Conservation (phyloP, 768 basidiomycete species). For the Podaxis sp. region DNA sequence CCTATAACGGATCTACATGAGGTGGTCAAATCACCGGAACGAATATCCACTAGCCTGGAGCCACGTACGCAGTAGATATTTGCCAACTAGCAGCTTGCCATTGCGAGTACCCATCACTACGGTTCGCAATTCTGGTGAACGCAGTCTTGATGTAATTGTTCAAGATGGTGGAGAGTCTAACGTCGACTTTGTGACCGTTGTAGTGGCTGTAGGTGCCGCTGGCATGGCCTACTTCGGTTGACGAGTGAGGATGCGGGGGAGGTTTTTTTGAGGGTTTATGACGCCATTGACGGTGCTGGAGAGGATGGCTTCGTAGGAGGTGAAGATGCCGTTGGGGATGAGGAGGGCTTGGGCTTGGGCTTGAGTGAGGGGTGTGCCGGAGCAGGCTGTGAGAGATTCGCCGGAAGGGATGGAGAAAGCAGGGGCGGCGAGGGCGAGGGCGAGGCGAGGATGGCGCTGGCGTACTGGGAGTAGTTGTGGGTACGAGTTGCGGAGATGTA, state of each 20-base stretch:
- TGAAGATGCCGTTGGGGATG: constrained; percentile 23
- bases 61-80: constrained; percentile 25
- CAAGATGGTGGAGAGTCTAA: constrained; percentile 18
- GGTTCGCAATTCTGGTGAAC: constrained; percentile 22
- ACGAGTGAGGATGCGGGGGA: constrained; percentile 57
- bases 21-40: neutral
- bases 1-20: constrained; percentile 11
- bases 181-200: constrained; percentile 26
- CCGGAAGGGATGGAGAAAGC: neutral
- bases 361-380: neutral
- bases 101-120: constrained; percentile 23
- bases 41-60: neutral
- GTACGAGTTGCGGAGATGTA: neutral
- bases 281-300: constrained; percentile 24
- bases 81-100: constrained; percentile 21
- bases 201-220: constrained; percentile 22
- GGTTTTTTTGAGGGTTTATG: constrained; percentile 23
- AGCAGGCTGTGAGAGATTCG: neutral
- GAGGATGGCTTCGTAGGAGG: constrained; percentile 23
- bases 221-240: constrained; percentile 29
- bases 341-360: constrained; percentile 22
- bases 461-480: neutral
- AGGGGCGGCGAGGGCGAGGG: neutral
- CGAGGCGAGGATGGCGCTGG: neutral
- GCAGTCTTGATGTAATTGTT: constrained; percentile 22